phyloP scores from a whole-genome alignment of 2,329 filamentous ascomycete genomes.

The Talaromyces pinophilus region DNA sequence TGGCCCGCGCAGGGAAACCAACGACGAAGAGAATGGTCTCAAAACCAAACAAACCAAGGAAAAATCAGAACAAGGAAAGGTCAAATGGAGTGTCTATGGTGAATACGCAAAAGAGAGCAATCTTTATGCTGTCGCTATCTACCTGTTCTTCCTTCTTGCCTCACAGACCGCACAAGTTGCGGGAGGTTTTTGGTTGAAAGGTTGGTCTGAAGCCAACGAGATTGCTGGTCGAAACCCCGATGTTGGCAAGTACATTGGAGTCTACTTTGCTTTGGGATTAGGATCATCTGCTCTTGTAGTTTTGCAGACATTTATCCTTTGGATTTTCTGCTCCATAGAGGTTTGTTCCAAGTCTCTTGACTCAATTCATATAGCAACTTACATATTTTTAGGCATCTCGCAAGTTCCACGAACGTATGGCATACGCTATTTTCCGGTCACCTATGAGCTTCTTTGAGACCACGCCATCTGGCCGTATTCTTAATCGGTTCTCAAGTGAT shows the following conservation, averaged over 20 bases:
- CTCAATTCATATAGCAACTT: constrained; percentile 11
- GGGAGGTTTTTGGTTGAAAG: constrained; percentile 89
- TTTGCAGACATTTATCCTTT: constrained; percentile 87
- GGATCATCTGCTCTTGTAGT: constrained; percentile 83
- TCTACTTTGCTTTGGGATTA: constrained; percentile 94
- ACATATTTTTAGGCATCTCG: constrained; percentile 68
- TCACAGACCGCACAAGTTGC: constrained; percentile 81
- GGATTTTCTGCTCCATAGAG: constrained; percentile 99
- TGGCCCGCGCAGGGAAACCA: constrained; percentile 78
- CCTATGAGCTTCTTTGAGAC: constrained; percentile 99
- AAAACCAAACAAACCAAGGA: constrained; percentile 88
- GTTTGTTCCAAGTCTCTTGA: constrained; percentile 49
- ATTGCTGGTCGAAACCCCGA: constrained; percentile 67
- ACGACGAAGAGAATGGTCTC: constrained; percentile 71
- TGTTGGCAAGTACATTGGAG: constrained; percentile 85
- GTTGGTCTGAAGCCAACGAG: constrained; percentile 83
- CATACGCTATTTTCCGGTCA: constrained; percentile 92
- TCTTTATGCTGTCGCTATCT: constrained; percentile 76
- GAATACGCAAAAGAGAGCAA: constrained; percentile 97
- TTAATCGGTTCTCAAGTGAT: constrained; percentile 77
- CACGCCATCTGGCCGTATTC: constrained; percentile 90
- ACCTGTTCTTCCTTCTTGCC: constrained; percentile 72
- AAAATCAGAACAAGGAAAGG: constrained; percentile 88
- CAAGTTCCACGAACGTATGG: constrained; percentile 96
- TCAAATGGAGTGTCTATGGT: constrained; percentile 92